Conservation (phyloP, 2,329 filamentous ascomycete species). For the Penicillium sp. region DNA sequence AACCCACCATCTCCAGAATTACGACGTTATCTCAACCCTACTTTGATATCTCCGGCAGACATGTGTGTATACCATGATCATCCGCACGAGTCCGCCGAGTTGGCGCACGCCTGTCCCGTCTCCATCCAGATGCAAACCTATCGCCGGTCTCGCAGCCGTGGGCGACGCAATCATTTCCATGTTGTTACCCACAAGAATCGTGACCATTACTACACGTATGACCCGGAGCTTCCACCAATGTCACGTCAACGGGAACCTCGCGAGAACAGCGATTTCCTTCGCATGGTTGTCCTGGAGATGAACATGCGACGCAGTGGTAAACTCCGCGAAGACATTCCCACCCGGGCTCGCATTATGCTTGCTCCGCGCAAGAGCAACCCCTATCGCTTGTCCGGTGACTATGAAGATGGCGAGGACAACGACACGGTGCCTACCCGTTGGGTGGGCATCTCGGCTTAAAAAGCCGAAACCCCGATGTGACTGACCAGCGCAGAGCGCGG, state of each 20-base stretch:
- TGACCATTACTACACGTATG: constrained; percentile 31
- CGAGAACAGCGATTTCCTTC: constrained; percentile 60
- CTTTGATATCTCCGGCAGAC: constrained; percentile 44
- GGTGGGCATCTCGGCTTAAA: constrained; percentile 19
- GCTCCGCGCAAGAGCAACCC: constrained; percentile 47
- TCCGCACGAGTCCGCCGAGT: constrained; percentile 31
- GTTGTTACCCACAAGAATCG: constrained; percentile 44
- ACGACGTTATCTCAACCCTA: constrained; percentile 58
- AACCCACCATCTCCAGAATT: constrained; percentile 53
- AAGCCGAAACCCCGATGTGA: not conserved
- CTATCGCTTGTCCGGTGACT: constrained; percentile 17
- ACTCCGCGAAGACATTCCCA: constrained; percentile 51
- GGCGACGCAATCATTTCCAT: constrained; percentile 29
- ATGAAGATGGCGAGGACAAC: constrained; percentile 22
- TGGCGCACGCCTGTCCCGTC: constrained; percentile 40
- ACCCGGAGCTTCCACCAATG: constrained; percentile 38
- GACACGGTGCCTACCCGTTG: constrained; percentile 20
- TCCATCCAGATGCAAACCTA: constrained; percentile 63
- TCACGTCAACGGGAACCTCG: constrained; percentile 57
- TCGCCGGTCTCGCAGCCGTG: constrained; percentile 33
- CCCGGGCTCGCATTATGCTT: constrained; percentile 56
- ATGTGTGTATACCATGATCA: constrained; percentile 43
- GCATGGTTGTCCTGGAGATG: constrained; percentile 62
- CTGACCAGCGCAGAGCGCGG: constrained; percentile 14
- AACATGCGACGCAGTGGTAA: constrained; percentile 62